Evolutionary conservation across 495 filamentous ascomycete species (phyloP), one percentile per base, ranked within the genome.

Genomic region (Penicillium longicatenatum): DNA sequence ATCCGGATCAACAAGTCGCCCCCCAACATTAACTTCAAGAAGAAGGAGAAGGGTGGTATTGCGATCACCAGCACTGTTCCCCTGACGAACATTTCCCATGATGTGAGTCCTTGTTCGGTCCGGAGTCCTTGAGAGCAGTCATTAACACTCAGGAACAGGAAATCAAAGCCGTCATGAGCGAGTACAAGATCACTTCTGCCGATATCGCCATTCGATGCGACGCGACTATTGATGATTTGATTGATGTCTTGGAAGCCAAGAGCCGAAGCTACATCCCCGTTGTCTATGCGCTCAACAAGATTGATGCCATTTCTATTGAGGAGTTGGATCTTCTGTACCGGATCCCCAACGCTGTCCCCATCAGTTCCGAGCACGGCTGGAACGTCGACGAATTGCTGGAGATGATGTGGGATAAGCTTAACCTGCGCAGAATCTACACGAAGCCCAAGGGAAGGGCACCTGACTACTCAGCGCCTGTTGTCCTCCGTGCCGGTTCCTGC

Each of bases 181-280:
- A 98, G 72, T 98, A 98, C 77, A 90, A 88, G 67, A 98, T 98
- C 66, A 87, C 87, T 54, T 96, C 92, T n/a, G 93, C 93, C 42
- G 95, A 98, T 78, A 96, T 98, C 63, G 89, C 94, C 42, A 98
- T 98, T 70, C 88, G 94, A 53, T 98, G 94, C 76, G 94, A 98
- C 76, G 94, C 94, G 41, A 90, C 88, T 10, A 82, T 91, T 58
- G 88, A 91, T 75, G 94, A 98, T 69, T 75, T 98, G 57, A 98
- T 98, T 67, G 94, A 98, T 76, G 78, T 98, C 22, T 82, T 98
- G 51, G 94, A 98, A 68, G 93, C 95, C 43, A 98, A 95, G 83
- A 91, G 86, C 69, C 82, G 94, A 73, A 89, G 87, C 72, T 98
- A 98, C 71, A 98, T 98, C 66, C 94, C 94, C 20, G 94, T 98